Evolutionary conservation across 257 asterid genomes (phyloP), one percentile per base, ranked within the genome.

Genomic region (Plantago major): DNA sequence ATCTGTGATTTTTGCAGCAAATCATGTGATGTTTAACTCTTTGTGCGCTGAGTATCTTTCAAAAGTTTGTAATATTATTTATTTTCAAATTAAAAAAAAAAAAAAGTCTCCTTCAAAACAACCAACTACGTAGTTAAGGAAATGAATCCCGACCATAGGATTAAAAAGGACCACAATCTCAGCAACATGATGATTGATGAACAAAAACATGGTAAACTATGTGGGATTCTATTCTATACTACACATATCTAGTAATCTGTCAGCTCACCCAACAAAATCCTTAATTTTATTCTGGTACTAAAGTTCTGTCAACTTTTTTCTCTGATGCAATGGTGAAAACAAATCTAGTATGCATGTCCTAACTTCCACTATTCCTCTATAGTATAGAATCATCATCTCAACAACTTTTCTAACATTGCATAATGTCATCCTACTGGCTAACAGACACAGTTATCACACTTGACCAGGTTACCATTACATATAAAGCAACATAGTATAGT

Each of bases 181-280:
- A 46, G 53, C 63, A 43, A 53, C 22, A 55, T 55, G 70, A 65
- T 65, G 55, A 37, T 18, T 50, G 70, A 54, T 65, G 46, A 2
- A 5, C 17, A 17, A 44, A 52, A 45, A 65, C 55, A 56, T 56
- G 63, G n/a, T 45, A 15, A 16, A 15, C 37, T 42, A 40, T 42
- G 49, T 30, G 11, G 48, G 42, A 62, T 3, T 26, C 19, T 7
- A 11, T 7, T 47, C 0, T 42, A 9, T 6, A 3, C 38, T 16
- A 8, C 1, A 9, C 11, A 49, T 4, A 42, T 0, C 6, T 14
- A 13, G 14, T 44, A 59, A 7, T 16, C 12, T 30, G 4, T 30
- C 37, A 30, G 5, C 37, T 30, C 37, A 30, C 37, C 55, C 55
- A 61, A 61, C 66, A n/a, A 45, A 61, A 61, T 61, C 46, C 49